A percentile compares a stretch with the other conserved stretches of the same genome.
Conservation (phyloP, 208 protist genomes). For the Leishmania tropica region DNA sequence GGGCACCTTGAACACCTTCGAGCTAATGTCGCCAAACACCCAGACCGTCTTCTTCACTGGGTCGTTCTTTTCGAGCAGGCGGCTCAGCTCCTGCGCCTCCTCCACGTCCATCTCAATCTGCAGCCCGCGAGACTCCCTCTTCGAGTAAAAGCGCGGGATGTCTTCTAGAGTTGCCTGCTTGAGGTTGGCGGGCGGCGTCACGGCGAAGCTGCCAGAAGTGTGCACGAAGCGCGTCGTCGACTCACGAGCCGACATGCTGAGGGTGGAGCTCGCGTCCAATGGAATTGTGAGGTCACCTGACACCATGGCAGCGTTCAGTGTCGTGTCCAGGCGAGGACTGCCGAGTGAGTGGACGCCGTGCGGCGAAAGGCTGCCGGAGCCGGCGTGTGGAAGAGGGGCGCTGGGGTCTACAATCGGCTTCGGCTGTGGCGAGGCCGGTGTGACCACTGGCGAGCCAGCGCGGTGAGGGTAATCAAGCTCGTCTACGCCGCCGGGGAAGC, state of each 20-base stretch:
- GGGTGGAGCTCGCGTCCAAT: conserved; percentile 25
- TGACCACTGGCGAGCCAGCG: conserved; percentile 43
- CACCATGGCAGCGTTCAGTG: conserved; percentile 44
- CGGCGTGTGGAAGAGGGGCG: conserved; percentile 61
- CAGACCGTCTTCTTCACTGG: conserved; percentile 39
- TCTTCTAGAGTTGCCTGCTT: conserved; percentile 59
- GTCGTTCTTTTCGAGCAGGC: conserved; percentile 50
- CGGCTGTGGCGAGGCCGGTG: conserved; percentile 31
- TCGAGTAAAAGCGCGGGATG: conserved; percentile 82
- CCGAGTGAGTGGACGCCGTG: conserved; percentile 37
- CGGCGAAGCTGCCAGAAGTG: conserved; percentile 53
- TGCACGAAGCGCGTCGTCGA: conserved; percentile 51
- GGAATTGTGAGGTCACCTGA: conserved; percentile 40
- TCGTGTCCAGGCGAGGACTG: conserved; percentile 31
- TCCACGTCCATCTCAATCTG: conserved; percentile 26
- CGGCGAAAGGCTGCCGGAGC: conserved; percentile 30
- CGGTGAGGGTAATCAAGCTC: conserved; percentile 74
- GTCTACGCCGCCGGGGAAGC: conserved; percentile 71
- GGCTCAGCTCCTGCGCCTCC: conserved; percentile 54
- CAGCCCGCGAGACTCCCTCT: conserved; percentile 55
- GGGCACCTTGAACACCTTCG: conserved; percentile 76
- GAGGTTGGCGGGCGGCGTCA: conserved; percentile 55
- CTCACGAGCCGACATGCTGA: conserved; percentile 35
- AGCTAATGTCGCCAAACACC: conserved; percentile 69
- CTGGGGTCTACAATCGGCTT: conserved; percentile 73